phyloP scores from a whole-genome alignment of 208 protist genomes.

The Crithidia expoeki region DNA sequence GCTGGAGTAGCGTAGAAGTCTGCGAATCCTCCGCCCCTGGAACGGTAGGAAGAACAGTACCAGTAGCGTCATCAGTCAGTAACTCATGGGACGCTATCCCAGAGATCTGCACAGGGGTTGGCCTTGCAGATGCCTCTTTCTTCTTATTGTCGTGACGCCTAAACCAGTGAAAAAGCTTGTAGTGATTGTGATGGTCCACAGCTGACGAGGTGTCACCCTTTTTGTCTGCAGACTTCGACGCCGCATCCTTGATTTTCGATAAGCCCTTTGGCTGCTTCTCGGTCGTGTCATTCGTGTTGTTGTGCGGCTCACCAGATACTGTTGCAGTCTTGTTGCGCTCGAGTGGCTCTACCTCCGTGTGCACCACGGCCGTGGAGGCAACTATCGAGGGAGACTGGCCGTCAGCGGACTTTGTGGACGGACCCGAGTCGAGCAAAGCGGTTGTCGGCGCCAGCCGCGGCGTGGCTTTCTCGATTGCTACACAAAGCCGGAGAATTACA shows the following conservation, averaged over 20 bases:
- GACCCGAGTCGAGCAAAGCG: background rate
- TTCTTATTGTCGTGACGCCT: background rate
- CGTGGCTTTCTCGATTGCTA: conserved; percentile 4
- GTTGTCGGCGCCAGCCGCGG: conserved; percentile 1
- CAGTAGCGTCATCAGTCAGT: background rate
- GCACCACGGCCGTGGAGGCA: background rate
- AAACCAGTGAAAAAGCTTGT: conserved; percentile 13
- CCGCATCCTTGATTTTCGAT: background rate
- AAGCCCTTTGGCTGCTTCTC: background rate
- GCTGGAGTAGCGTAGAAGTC: background rate
- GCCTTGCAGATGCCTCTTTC: background rate
- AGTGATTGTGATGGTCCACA: background rate
- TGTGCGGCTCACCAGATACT: background rate
- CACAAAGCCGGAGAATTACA: conserved; percentile 29
- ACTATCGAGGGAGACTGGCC: background rate
- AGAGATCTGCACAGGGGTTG: background rate
- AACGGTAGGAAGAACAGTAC: background rate
- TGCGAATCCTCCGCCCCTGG: background rate
- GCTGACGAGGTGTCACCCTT: background rate
- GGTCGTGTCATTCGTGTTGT: background rate
- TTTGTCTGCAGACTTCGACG: background rate
- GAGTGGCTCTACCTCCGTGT: background rate
- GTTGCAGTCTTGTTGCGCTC: background rate
- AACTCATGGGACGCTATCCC: background rate
- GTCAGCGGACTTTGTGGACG: background rate